Evolutionary conservation across 2,329 filamentous ascomycete genomes (phyloP).

Genomic region (Hypoxylon sp.): DNA sequence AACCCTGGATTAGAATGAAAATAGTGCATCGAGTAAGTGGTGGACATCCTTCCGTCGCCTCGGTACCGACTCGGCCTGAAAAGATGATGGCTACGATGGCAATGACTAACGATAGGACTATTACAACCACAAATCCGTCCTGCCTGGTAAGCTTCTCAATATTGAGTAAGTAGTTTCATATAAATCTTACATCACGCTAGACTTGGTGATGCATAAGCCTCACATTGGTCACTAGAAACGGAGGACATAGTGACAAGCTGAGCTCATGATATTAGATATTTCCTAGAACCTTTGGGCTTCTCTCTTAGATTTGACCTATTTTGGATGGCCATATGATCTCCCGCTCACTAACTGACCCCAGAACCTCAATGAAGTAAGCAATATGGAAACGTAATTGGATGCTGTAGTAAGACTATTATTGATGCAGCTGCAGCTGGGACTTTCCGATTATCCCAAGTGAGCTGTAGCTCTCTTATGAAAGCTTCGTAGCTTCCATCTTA

Average conservation of each 20-base stretch:
- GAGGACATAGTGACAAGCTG: neutral
- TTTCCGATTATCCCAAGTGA: constrained; percentile 10
- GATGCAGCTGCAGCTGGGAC: constrained; percentile 6
- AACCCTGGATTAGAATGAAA: neutral
- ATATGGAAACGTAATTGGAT: constrained; percentile 26
- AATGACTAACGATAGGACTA: neutral
- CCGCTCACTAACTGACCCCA: neutral
- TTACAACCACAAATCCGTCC: neutral
- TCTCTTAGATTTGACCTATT: constrained; percentile 1
- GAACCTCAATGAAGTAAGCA: constrained; percentile 23
- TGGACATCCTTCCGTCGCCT: neutral
- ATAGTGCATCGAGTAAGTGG: neutral
- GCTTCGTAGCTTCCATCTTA: constrained; percentile 23
- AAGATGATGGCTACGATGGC: neutral
- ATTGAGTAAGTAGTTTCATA: neutral
- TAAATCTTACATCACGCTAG: constrained; percentile 7
- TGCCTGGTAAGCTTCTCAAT: neutral
- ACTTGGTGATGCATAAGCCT: neutral
- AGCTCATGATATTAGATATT: neutral
- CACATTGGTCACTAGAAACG: neutral
- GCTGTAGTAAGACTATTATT: constrained; percentile 23
- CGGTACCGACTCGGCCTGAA: neutral
- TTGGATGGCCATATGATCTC: constrained; percentile 6
- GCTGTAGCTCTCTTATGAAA: constrained; percentile 14
- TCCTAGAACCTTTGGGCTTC: neutral